Evolutionary conservation across 495 filamentous ascomycete genomes (phyloP), one percentile per base, ranked within the genome.

Genomic region (Penicillium psychrofluorescens): DNA sequence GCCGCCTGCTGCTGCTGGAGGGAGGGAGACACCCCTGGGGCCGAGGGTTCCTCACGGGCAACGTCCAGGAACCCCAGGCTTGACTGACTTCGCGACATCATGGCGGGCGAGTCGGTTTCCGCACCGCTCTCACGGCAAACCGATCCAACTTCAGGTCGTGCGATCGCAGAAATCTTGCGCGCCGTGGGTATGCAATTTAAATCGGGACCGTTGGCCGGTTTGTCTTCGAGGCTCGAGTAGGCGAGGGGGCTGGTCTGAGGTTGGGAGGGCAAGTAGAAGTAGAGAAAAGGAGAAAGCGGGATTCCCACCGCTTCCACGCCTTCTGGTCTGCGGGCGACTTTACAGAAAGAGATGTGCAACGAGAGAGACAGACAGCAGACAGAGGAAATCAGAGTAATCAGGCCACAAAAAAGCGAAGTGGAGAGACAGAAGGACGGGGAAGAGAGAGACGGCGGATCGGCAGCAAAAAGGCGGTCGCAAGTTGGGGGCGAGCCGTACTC

Each of bases 11-110:
- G 63, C n/a, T n/a, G 54, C n/a, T n/a, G 48, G 27, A 60, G 45
- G 11, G 62, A 61, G 31, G 66, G 63, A 11, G 64, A 67, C 6
- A 42, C 44, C 0, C 61, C 63, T 8, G 65, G 41, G 13, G 51
- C 52, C 11, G 62, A 45, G 28, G 47, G 46, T 11, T 72, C 68
- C 11, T 72, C 64, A 41, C 54, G 59, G 37, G 31, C 54, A 8
- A 55, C 43, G 45, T 71, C 64, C 41, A 66, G 40, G 38, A 53
- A 65, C 32, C 63, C 65, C 50, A 73, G 48, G 44, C 70, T 71
- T 12, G 67, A 70, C 55, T 73, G 70, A 44, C 66, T 73, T 54
- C 67, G 56, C 38, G 65, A 70, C 66, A 70, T 70, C 61, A 67
- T 70, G 12, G 52, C 61, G 57, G 38, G 40, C 30, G 44, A 38